These are phyloP conservation scores for Porcisia hertigi DNA, from an alignment of 208 protist genomes.

Conservation along the genomic window DNA sequence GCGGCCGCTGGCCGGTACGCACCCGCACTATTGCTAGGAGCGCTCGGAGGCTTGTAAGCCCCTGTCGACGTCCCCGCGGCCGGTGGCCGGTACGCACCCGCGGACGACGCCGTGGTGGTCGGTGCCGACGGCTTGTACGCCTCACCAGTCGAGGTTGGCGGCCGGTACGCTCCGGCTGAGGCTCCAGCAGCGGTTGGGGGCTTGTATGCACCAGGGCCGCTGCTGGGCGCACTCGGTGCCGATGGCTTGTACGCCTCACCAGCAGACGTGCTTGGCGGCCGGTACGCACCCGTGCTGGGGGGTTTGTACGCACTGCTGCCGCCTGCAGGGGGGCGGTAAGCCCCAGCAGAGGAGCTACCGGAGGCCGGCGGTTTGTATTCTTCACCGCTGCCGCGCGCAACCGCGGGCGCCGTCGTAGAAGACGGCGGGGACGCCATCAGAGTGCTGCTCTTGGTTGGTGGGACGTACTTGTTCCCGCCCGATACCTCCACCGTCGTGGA, in stretches of 20 bases:
- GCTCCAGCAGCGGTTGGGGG: constrained; percentile 24
- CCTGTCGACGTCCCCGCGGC: not conserved
- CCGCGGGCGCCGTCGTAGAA: not conserved
- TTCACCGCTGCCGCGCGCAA: not conserved
- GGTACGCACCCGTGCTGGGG: constrained; percentile 3
- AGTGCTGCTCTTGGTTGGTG: constrained; percentile 3
- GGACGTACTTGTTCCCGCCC: constrained; percentile 13
- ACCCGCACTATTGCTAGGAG: constrained; percentile 17
- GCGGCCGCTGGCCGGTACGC: constrained; percentile 18
- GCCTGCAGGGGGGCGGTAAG: constrained; percentile 1
- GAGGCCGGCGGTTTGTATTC: constrained; percentile 1
- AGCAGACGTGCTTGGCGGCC: constrained; percentile 10
- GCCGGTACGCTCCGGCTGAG: constrained; percentile 12
- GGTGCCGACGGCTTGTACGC: constrained; percentile 51
- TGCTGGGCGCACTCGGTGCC: not conserved
- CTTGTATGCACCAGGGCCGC: constrained; percentile 32
- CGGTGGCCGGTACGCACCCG: constrained; percentile 15
- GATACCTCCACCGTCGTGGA: constrained; percentile 3
- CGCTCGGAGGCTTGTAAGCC: constrained; percentile 37
- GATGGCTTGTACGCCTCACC: constrained; percentile 32
- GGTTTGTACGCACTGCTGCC: constrained; percentile 8
- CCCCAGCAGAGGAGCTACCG: constrained; percentile 1
- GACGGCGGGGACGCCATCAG: constrained; percentile 2
- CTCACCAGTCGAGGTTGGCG: constrained; percentile 14
- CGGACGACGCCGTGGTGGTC: constrained; percentile 12